Percentiles rank a stretch among this genome's conserved stretches.
Conservation (phyloP, 116 monocot genomes). For the Iris pallida region DNA sequence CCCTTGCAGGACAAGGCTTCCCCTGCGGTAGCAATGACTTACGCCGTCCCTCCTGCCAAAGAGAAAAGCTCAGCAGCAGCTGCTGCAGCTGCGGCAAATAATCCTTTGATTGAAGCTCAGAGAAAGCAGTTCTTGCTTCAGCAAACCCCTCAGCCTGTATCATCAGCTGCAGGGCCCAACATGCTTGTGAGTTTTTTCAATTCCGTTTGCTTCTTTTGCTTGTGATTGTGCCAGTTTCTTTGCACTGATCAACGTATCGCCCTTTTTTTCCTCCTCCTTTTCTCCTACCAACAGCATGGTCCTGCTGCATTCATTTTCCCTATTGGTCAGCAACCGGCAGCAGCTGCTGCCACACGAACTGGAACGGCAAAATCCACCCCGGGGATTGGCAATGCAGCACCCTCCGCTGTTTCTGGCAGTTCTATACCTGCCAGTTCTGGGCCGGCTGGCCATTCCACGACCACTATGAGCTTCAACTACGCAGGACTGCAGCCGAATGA, state of each 20-base stretch:
- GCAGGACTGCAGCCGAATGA: constrained; percentile 39
- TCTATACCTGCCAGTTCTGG: constrained; percentile 4
- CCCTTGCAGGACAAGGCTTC: constrained; percentile 28
- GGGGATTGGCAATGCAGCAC: constrained; percentile 9
- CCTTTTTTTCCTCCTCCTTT: background rate
- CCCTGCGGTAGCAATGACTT: constrained; percentile 5
- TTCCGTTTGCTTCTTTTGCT: background rate
- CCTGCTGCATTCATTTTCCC: constrained; percentile 63
- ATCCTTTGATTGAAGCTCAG: constrained; percentile 31
- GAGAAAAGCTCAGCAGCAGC: constrained; percentile 34
- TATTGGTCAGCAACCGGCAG: constrained; percentile 49
- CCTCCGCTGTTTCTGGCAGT: constrained; percentile 13
- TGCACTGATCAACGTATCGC: background rate
- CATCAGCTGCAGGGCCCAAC: constrained; percentile 21
- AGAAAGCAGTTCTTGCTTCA: constrained; percentile 49
- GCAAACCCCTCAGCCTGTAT: constrained; percentile 43
- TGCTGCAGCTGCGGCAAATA: constrained; percentile 6
- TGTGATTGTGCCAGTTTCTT: background rate
- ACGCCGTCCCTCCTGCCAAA: constrained; percentile 18
- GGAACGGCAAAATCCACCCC: constrained; percentile 14
- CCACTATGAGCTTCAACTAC: constrained; percentile 54
- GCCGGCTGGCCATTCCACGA: constrained; percentile 16
- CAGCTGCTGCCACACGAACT: constrained; percentile 13
- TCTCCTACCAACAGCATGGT: constrained; percentile 30
- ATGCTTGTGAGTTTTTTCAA: constrained; percentile 50